Conservation (phyloP, 305 asterid genomes). For the Solanum hybrid region DNA sequence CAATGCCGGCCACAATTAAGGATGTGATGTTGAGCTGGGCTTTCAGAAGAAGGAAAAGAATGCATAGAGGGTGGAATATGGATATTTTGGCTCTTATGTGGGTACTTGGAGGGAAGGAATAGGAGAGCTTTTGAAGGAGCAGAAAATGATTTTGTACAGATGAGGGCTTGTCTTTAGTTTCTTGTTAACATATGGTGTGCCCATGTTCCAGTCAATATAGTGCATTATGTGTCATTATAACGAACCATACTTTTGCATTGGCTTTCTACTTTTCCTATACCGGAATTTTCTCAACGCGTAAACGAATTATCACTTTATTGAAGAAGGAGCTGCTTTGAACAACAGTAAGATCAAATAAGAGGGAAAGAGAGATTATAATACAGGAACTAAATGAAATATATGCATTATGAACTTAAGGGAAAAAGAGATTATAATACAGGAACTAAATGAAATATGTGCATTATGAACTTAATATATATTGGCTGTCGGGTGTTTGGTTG, state of each 20-base stretch:
- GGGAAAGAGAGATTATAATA: not conserved
- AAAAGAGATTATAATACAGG: not conserved
- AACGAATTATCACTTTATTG: not conserved
- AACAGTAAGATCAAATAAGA: not conserved
- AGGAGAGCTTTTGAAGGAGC: not conserved
- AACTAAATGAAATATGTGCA: not conserved
- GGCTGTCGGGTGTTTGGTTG: not conserved
- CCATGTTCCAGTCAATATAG: not conserved
- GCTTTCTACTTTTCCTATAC: not conserved
- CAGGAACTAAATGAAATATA: not conserved
- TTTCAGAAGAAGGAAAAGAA: not conserved
- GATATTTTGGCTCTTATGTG: not conserved
- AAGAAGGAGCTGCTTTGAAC: not conserved
- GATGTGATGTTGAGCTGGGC: not conserved
- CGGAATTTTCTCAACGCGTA: not conserved
- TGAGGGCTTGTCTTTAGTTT: not conserved
- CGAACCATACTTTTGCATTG: not conserved
- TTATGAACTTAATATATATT: not conserved
- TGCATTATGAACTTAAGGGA: not conserved
- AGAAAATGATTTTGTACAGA: not conserved
- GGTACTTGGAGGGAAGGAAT: not conserved
- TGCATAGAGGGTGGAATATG: not conserved
- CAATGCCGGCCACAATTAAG: not conserved
- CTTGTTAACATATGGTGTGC: not conserved
- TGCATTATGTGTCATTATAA: not conserved